phyloP scores from a whole-genome alignment of 1,284 basidiomycete species.

The Cutaneotrichosporon cyanovorans region DNA sequence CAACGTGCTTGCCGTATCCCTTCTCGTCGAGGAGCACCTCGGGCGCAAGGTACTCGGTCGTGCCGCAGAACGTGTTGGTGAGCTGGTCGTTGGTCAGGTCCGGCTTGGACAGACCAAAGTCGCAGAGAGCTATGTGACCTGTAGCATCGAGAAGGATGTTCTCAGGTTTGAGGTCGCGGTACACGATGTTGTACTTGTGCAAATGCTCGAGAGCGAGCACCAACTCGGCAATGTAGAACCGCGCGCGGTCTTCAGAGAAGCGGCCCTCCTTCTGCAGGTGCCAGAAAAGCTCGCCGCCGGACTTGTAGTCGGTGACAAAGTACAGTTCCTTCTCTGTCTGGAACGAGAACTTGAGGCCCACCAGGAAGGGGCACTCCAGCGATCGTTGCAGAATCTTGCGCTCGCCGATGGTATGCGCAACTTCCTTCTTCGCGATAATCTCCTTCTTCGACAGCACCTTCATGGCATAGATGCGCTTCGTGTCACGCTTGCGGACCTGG shows the following conservation, averaged over 20 bases:
- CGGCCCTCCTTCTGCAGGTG: slow-evolving; percentile 91
- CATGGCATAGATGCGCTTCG: slow-evolving; percentile 99
- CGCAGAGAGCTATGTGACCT: slow-evolving; percentile 91
- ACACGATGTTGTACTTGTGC: slow-evolving; percentile 95
- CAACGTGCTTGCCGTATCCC: slow-evolving; percentile 96
- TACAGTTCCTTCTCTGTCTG: slow-evolving; percentile 94
- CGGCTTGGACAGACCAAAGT: slow-evolving; percentile 95
- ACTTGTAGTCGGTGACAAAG: slow-evolving; percentile 98
- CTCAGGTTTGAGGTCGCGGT: slow-evolving; percentile 92
- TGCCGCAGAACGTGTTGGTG: slow-evolving; percentile 96
- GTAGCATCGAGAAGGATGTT: slow-evolving; percentile 96
- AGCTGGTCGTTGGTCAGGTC: slow-evolving; percentile 88
- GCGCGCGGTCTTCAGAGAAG: slow-evolving; percentile 82
- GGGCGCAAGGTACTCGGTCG: slow-evolving; percentile 94
- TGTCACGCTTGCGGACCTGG: slow-evolving; percentile 96
- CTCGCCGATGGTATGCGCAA: slow-evolving; percentile 98
- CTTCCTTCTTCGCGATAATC: slow-evolving; percentile 98
- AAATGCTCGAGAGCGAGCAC: slow-evolving; percentile 89
- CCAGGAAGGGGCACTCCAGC: slow-evolving; percentile 90
- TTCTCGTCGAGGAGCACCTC: slow-evolving; percentile 98
- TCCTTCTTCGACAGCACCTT: slow-evolving; percentile 98
- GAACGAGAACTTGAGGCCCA: slow-evolving; percentile 97
- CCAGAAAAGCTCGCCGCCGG: slow-evolving; percentile 97
- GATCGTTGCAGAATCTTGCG: slow-evolving; percentile 96
- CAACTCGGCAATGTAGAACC: slow-evolving; percentile 93